Conservation (phyloP, 306 rosid species). For the Macrotyloma uniflorum region DNA sequence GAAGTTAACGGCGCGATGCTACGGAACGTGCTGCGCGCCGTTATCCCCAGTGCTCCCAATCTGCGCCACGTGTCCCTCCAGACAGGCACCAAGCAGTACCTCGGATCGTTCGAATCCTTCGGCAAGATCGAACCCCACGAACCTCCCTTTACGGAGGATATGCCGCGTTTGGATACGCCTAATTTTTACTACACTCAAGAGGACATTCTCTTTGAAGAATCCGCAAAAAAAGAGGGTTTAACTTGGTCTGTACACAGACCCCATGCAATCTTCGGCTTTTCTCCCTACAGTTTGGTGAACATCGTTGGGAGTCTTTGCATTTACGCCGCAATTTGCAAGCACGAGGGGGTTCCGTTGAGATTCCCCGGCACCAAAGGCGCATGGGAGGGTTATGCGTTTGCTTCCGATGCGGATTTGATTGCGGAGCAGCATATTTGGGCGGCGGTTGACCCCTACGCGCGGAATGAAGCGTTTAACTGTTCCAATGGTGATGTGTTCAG, state of each 20-base stretch:
- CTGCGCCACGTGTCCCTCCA: slow-evolving; percentile 78
- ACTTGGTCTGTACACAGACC: slow-evolving; percentile 73
- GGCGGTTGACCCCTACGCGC: slow-evolving; percentile 69
- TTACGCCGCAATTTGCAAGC: slow-evolving; percentile 77
- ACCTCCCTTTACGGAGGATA: slow-evolving; percentile 69
- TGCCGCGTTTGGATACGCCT: slow-evolving; percentile 58
- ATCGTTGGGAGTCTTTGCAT: slow-evolving; percentile 52
- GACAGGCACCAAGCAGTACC: slow-evolving; percentile 65
- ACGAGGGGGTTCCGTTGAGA: slow-evolving; percentile 55
- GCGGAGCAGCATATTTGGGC: slow-evolving; percentile 90
- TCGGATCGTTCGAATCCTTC: slow-evolving; percentile 53
- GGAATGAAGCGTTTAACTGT: slow-evolving; percentile 65
- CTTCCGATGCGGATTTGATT: slow-evolving; percentile 72
- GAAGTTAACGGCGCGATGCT: slow-evolving; percentile 64
- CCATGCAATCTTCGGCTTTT: slow-evolving; percentile 58
- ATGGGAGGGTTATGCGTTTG: slow-evolving; percentile 53
- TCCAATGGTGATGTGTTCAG: slow-evolving; percentile 66
- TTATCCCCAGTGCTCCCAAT: slow-evolving; percentile 63
- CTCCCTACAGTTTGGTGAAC: slow-evolving; percentile 77
- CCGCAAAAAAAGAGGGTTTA: slow-evolving; percentile 52
- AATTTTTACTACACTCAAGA: slow-evolving; percentile 68
- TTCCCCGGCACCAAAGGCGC: slow-evolving; percentile 61
- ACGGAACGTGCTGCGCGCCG: slow-evolving; percentile 52
- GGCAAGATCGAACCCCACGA: slow-evolving; percentile 52
- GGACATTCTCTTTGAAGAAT: slow-evolving; percentile 60